Conservation (phyloP, 495 filamentous ascomycete species). For the Chlorociboria aeruginascens region DNA sequence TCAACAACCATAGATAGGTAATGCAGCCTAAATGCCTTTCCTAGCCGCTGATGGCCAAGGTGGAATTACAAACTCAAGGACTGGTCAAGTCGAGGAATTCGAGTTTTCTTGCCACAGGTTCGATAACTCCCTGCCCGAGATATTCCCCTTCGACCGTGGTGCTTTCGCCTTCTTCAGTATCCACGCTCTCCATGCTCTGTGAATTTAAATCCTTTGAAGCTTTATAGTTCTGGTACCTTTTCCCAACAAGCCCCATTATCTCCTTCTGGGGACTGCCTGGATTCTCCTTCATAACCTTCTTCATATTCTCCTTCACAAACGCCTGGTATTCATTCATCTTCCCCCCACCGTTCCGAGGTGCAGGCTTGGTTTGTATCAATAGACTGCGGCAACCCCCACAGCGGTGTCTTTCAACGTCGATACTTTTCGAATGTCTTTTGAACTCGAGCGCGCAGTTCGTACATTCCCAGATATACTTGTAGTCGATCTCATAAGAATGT, state of each 20-base stretch:
- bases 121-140: not conserved
- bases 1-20: not conserved
- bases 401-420: conserved; percentile 49
- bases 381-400: conserved; percentile 60
- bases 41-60: not conserved
- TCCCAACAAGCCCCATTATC: conserved; percentile 48
- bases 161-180: conserved; percentile 3
- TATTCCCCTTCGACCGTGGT: too few species aligned
- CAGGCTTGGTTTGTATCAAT: conserved; percentile 70
- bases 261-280: conserved; percentile 44
- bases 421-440: conserved; percentile 72
- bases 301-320: conserved; percentile 57
- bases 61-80: conserved; percentile 1
- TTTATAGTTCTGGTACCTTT: conserved; percentile 34
- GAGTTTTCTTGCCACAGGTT: conserved; percentile 6
- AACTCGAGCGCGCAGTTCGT: conserved; percentile 51
- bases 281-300: conserved; percentile 38
- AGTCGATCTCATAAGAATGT: conserved; percentile 77
- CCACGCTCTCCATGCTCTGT: not conserved
- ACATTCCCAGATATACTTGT: conserved; percentile 83
- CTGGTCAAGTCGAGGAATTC: conserved; percentile 10
- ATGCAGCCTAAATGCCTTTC: not conserved
- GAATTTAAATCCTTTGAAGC: conserved; percentile 4
- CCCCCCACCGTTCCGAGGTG: conserved; percentile 36
- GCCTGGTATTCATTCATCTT: conserved; percentile 43